Evolutionary conservation across 257 asterid genomes (phyloP).

Genomic region (Leptodermis oblonga): DNA sequence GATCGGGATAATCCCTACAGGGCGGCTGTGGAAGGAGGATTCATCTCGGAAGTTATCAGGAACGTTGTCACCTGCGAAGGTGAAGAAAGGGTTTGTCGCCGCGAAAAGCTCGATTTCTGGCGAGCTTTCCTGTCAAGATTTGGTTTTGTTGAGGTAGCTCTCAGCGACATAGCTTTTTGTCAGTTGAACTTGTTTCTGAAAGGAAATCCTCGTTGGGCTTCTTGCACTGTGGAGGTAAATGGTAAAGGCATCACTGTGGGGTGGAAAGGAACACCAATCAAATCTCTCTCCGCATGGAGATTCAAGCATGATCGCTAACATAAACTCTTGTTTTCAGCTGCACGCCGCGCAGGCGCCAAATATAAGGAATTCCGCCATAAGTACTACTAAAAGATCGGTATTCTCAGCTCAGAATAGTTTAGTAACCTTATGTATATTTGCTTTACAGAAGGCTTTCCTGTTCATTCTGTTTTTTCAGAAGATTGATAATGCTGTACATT

Average conservation of each 20-base stretch:
- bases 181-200: slow-evolving; percentile 30
- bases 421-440: too few species aligned
- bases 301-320: background rate
- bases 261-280: slow-evolving; percentile 41
- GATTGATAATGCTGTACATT: too few species aligned
- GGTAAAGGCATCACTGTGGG: slow-evolving; percentile 37
- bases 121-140: slow-evolving; percentile 23
- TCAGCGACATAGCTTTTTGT: slow-evolving; percentile 32
- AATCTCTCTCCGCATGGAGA: slow-evolving; percentile 34
- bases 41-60: slow-evolving; percentile 27
- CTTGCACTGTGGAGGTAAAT: slow-evolving; percentile 27
- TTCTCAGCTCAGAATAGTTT: too few species aligned
- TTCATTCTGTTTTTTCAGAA: too few species aligned
- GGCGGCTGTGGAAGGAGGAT: slow-evolving; percentile 23
- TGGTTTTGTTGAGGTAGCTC: slow-evolving; percentile 31
- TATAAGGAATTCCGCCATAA: too few species aligned
- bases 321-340: background rate
- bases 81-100: slow-evolving; percentile 28
- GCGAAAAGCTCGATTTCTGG: slow-evolving; percentile 30
- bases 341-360: too few species aligned
- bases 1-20: slow-evolving; percentile 26
- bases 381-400: too few species aligned
- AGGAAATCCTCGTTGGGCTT: slow-evolving; percentile 19
- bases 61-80: slow-evolving; percentile 43
- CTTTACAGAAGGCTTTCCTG: too few species aligned